These are phyloP conservation scores for Fragilariopsis cylindrus DNA, from an alignment of 108 stramenopile genomes.

Conservation along the genomic window DNA sequence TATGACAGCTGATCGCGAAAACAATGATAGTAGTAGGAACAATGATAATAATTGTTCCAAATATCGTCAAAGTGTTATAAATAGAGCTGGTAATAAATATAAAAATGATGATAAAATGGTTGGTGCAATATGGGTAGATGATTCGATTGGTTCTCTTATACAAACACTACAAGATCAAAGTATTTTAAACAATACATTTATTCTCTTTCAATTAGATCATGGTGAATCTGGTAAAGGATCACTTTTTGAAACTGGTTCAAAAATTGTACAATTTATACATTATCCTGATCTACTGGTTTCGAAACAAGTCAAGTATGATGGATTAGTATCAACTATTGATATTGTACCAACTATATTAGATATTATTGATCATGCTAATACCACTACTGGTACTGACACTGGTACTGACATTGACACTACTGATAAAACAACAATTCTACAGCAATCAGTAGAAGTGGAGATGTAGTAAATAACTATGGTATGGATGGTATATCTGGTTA, in stretches of 20 bases:
- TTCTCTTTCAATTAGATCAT: constrained; percentile 50
- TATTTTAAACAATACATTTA: constrained; percentile 34
- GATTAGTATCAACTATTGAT: constrained; percentile 29
- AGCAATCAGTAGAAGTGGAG: not conserved
- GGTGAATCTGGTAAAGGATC: constrained; percentile 32
- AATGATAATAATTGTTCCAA: constrained; percentile 7
- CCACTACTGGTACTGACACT: too few relatives aligned
- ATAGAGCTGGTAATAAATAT: not conserved
- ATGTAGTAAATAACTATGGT: not conserved
- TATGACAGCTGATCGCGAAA: not conserved
- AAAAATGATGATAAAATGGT: constrained; percentile 10
- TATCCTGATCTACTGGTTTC: constrained; percentile 26
- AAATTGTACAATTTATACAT: constrained; percentile 36
- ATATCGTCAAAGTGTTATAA: constrained; percentile 23
- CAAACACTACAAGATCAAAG: constrained; percentile 24
- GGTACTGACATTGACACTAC: too few relatives aligned
- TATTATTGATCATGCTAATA: not conserved
- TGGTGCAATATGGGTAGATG: constrained; percentile 50
- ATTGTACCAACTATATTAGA: constrained; percentile 38
- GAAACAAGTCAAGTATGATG: not conserved
- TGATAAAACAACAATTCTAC: constrained; percentile 16
- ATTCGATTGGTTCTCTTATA: constrained; percentile 40
- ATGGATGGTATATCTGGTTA: constrained; percentile 43
- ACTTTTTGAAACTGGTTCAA: constrained; percentile 40
- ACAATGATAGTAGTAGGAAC: not conserved